Base-by-base conservation (phyloP, 2,329 filamentous ascomycete species). In the Fusarium lyarnte region DNA sequence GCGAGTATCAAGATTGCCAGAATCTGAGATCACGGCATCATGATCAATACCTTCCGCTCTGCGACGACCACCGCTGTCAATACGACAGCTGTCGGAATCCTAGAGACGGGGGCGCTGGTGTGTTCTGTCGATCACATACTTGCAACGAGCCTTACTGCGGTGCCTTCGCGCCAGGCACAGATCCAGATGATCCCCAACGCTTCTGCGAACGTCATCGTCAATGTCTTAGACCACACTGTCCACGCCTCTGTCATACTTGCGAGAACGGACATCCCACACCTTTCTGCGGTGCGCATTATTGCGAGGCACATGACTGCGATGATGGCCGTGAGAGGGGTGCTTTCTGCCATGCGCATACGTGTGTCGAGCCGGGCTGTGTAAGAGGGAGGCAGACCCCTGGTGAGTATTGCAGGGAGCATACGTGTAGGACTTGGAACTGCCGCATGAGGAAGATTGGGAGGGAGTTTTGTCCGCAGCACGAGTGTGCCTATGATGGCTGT, bases 151-250 rank as follows among this genome's bases (percentile, higher is more conserved):
- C 58, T 33, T 69, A 71, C 46, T 81, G 79, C 46, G 59, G 68
- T 7, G 75, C 76, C 4, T 69, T 72, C 25, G 76, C 77, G 27
- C 58, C 68, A 27, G 74, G 66, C 3, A 73, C 49, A 36, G 69
- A 69, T 23, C 21, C 46, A 14, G 58, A 66, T 25, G 74, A 74
- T 21, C 57, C 71, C 6, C 61, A 68, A 17, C 67, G 72, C 8
- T 79, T 77, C 70, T 80, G 79, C 42, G 76, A 79, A 36, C 74
- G 76, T 3, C 79, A 81, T 39, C 72, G 78, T 23, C 70, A 70
- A 31, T 81, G 79, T 63, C 55, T 64, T 23, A 66, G 58, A 25
- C 58, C 54, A 0, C 67, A 70, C 11, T 81, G 79, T 49, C 47
- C 49, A 9, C 75, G 76, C 6, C 74, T 77, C 47, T 76, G 78